Evolutionary conservation across 257 asterid genomes (phyloP).

Genomic region (Solanum ossicruentum): DNA sequence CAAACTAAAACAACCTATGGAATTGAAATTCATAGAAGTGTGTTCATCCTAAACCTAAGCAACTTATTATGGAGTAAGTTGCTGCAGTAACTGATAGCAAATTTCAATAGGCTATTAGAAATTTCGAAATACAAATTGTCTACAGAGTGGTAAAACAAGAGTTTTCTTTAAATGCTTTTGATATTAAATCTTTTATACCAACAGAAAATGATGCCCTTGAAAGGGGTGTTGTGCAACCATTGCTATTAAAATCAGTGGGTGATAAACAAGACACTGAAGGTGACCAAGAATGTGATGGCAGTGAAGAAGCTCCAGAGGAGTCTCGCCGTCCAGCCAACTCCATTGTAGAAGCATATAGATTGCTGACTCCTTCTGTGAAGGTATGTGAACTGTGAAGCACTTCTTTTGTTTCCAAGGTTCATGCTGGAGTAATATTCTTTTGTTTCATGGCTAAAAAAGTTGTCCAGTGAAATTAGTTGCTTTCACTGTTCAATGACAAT

Average conservation of each 20-base stretch:
- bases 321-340: slow-evolving; percentile 76
- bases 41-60: neutral
- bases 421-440: neutral
- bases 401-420: neutral
- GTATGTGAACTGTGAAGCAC: slow-evolving; percentile 14
- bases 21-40: neutral
- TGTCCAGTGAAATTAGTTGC: neutral
- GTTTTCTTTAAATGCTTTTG: neutral
- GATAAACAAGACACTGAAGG: slow-evolving; percentile 21
- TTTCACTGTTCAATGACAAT: neutral
- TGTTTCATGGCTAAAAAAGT: neutral
- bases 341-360: slow-evolving; percentile 60
- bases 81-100: neutral
- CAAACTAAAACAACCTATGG: neutral
- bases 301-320: slow-evolving; percentile 80
- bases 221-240: slow-evolving; percentile 71
- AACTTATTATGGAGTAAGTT: neutral
- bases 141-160: neutral
- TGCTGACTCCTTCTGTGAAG: slow-evolving; percentile 97
- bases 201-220: slow-evolving; percentile 41
- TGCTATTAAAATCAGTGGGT: slow-evolving; percentile 39
- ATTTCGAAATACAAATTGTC: neutral
- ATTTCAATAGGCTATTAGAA: neutral
- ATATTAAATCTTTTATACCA: neutral
- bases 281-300: slow-evolving; percentile 60